Evolutionary conservation across 139 green algal genomes (phyloP), one percentile per base, ranked within the genome.

Genomic region (Yamagishiella unicocca): DNA sequence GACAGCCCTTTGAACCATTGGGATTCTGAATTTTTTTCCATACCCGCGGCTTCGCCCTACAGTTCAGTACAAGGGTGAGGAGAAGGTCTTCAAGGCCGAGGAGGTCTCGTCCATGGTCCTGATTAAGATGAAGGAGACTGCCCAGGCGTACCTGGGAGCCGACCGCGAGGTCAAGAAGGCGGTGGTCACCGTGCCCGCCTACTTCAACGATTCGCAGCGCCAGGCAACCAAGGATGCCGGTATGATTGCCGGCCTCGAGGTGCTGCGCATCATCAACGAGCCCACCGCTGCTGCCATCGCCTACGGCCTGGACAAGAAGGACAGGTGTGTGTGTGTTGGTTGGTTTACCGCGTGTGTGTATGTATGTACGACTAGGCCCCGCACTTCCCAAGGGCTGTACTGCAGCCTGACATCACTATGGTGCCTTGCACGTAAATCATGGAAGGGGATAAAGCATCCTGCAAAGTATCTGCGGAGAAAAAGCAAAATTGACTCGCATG

Each of bases 251-350:
- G 98, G 98, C 64, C 90, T 99, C 43, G 98, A 99, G 78, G 98
- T 99, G 84, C 92, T 99, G 81, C 97, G 98, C 61, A 99, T 99
- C 93, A 99, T 99, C 92, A 99, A 99, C 87, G 98, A 99, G 95
- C 98, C 98, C 53, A 99, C 98, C 0, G 98, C 98, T 38, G 98
- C 98, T 12, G 98, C 98, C 37, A 96, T 99, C 50, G 98, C 98
- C 5, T 95, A 95, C 55, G 95, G 95, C 50, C 90, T 97, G 58
- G 95, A 97, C 93, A 97, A 97, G 94, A 96, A 96, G 91, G 67
- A 87, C 87, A 73, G 55, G 78, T 84, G 78, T 12, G 72, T 5
- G n/a, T n/a, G n/a, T n/a, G n/a, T n/a, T n/a, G n/a, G n/a, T n/a
- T n/a, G n/a, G n/a, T n/a, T n/a, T n/a, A n/a, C n/a, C n/a, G n/a